phyloP scores from a whole-genome alignment of 768 basidiomycete species.

The Punctularia strigosozonata region DNA sequence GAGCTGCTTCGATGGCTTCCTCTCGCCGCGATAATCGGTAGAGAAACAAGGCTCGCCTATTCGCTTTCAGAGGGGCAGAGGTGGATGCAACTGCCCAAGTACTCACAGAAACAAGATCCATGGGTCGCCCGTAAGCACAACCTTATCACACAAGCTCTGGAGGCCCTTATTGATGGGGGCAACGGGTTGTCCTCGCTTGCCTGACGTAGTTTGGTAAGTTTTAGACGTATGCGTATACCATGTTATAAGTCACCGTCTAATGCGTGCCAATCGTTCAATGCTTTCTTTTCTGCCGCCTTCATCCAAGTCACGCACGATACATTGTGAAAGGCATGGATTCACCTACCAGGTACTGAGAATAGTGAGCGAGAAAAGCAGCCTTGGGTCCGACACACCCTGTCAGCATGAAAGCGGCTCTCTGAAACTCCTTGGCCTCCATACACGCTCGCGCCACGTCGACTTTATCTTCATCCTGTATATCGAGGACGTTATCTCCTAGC shows the following conservation, averaged over 20 bases:
- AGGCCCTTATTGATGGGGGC: slow-evolving; percentile 52
- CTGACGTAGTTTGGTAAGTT: slow-evolving; percentile 23
- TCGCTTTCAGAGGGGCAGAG: slow-evolving; percentile 4
- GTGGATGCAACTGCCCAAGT: slow-evolving; percentile 1
- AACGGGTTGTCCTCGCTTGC: slow-evolving; percentile 57
- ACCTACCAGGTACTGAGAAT: slow-evolving; percentile 80
- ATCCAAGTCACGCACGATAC: slow-evolving; percentile 2
- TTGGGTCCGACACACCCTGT: slow-evolving; percentile 56
- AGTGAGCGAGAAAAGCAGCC: slow-evolving; percentile 65
- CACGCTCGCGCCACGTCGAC: slow-evolving; percentile 61
- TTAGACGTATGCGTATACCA: neutral
- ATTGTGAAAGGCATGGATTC: slow-evolving; percentile 3
- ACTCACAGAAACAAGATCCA: slow-evolving; percentile 78
- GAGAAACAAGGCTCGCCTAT: slow-evolving; percentile 76
- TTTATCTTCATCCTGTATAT: slow-evolving; percentile 58
- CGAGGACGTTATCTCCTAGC: too few relatives aligned
- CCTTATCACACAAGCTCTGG: slow-evolving; percentile 43
- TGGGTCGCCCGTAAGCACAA: slow-evolving; percentile 55
- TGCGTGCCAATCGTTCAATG: slow-evolving; percentile 78
- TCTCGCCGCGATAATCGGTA: slow-evolving; percentile 68
- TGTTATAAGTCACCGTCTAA: slow-evolving; percentile 35
- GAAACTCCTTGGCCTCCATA: slow-evolving; percentile 68
- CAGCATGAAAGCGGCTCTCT: slow-evolving; percentile 58
- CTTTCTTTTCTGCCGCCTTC: slow-evolving; percentile 76
- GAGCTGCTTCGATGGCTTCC: slow-evolving; percentile 73